phyloP scores from a whole-genome alignment of 1,284 basidiomycete genomes.

The Boletus albobrunnescens region DNA sequence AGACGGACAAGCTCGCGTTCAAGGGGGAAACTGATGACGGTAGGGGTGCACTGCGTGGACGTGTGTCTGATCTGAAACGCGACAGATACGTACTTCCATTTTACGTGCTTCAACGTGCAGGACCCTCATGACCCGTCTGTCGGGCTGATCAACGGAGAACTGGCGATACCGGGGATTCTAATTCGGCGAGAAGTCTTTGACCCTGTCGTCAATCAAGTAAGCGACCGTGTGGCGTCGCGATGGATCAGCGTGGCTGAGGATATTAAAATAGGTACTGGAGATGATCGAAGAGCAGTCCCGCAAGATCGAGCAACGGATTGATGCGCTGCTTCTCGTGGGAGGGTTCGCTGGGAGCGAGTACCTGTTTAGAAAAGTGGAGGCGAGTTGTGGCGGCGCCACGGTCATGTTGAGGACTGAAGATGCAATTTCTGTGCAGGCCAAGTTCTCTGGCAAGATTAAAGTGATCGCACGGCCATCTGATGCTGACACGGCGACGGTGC shows the following conservation, averaged over 20 bases:
- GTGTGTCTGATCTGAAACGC: constrained; percentile 8
- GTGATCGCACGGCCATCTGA: constrained; percentile 76
- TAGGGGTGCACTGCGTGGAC: constrained; percentile 31
- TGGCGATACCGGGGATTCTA: constrained; percentile 72
- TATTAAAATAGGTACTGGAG: constrained; percentile 53
- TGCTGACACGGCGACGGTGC: constrained; percentile 77
- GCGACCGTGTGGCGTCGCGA: constrained; percentile 18
- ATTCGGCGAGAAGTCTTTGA: constrained; percentile 76
- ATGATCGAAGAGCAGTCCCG: constrained; percentile 71
- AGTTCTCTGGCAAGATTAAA: constrained; percentile 57
- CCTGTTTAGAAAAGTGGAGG: constrained; percentile 70
- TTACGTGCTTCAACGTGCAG: constrained; percentile 76
- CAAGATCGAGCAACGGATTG: constrained; percentile 60
- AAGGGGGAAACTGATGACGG: constrained; percentile 69
- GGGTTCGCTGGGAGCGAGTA: constrained; percentile 83
- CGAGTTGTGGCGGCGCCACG: constrained; percentile 33
- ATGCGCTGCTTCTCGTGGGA: constrained; percentile 79
- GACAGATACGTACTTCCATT: constrained; percentile 74
- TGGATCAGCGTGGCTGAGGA: not conserved
- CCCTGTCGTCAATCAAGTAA: constrained; percentile 70
- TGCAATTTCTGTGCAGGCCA: constrained; percentile 54
- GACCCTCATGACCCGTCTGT: constrained; percentile 71
- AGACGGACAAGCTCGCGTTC: constrained; percentile 79
- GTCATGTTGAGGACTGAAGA: no score
- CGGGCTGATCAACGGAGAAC: constrained; percentile 73